Evolutionary conservation across 2,329 filamentous ascomycete genomes (phyloP).

Genomic region (Lasiodiplodia gonubiensis): DNA sequence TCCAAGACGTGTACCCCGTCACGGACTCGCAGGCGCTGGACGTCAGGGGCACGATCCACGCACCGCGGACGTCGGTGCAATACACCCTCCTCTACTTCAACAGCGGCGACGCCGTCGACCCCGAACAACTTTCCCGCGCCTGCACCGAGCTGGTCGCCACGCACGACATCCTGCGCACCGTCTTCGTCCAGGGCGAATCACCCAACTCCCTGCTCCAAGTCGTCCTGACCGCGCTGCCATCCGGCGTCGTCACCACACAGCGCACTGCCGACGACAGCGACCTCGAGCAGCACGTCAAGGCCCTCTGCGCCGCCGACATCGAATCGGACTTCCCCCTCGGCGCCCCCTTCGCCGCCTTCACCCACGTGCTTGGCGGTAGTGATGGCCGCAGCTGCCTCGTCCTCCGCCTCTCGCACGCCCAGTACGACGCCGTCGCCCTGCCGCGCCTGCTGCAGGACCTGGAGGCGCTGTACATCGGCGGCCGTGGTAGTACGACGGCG

Average conservation of each 20-base stretch:
- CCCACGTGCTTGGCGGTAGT: too few relatives aligned
- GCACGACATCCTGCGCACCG: slow-evolving; percentile 70
- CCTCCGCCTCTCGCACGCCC: slow-evolving; percentile 70
- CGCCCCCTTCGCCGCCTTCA: slow-evolving; percentile 61
- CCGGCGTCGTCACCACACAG: slow-evolving; percentile 49
- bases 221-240: slow-evolving; percentile 62
- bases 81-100: slow-evolving; percentile 71
- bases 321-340: slow-evolving; percentile 63
- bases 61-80: slow-evolving; percentile 66
- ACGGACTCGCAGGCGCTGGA: slow-evolving; percentile 66
- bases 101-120: slow-evolving; percentile 52
- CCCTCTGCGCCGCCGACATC: slow-evolving; percentile 62
- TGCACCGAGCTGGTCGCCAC: slow-evolving; percentile 63
- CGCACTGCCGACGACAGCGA: slow-evolving; percentile 50
- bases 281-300: slow-evolving; percentile 58
- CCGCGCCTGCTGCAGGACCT: slow-evolving; percentile 68
- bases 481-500: too few relatives aligned
- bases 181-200: slow-evolving; percentile 59
- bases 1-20: slow-evolving; percentile 63
- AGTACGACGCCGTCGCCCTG: slow-evolving; percentile 72
- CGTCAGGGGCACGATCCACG: slow-evolving; percentile 62
- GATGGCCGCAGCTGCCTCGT: slow-evolving; percentile 57
- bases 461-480: slow-evolving; percentile 59
- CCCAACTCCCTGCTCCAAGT: slow-evolving; percentile 52
- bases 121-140: slow-evolving; percentile 55